Evolutionary conservation across 75 land plant species (phyloP), one percentile per base, ranked within the genome.

Genomic region (Chamaecyparis obtusa): DNA sequence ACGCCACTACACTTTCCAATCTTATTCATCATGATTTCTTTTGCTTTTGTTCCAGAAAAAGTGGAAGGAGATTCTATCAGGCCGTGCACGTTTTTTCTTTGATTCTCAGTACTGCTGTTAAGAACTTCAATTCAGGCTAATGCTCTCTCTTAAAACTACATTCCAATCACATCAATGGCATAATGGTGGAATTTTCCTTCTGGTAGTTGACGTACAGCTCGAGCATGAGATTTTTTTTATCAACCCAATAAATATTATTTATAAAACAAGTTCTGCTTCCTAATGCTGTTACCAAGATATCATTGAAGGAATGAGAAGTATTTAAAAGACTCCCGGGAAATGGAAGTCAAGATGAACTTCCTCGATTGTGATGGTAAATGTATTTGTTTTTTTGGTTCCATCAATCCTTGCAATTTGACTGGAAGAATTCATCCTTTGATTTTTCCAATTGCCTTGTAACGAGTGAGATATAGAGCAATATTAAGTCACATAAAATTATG

Each of bases 241-340:
- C 32, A 27, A 81, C 32, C 83, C 54, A 81, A 81, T 81, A 32
- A 44, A 81, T 46, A 81, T 13, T 46, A 81, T 81, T 39, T 43
- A 46, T 46, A 81, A 81, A 81, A 27, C 14, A 81, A 44, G 11
- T 17, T 2, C 46, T 24, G 49, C 83, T 41, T 81, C 14, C 3
- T 44, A n/a, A 3, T 46, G 46, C 27, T 21, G 81, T 78, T 17
- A 19, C 81, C 24, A 17, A 77, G 24, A 17, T 39, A 43, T 77
- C 7, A 14, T 37, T 1, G 80, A 80, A 80, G 48, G 0, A 80
- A 80, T 21, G 19, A 17, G 32, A 6, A 71, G 32, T 71, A 9
- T 71, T 71, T 71, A n/a, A 71, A 44, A 74, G 36, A 74, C 10
- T 33, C 33, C 36, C 2, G 14, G 10, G 76, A 74, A 32, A 74